A percentile compares a stretch with the other conserved stretches of the same genome.
phyloP scores from a whole-genome alignment of 805 yeast genomes.

The Wickerhamiella nectarea region DNA sequence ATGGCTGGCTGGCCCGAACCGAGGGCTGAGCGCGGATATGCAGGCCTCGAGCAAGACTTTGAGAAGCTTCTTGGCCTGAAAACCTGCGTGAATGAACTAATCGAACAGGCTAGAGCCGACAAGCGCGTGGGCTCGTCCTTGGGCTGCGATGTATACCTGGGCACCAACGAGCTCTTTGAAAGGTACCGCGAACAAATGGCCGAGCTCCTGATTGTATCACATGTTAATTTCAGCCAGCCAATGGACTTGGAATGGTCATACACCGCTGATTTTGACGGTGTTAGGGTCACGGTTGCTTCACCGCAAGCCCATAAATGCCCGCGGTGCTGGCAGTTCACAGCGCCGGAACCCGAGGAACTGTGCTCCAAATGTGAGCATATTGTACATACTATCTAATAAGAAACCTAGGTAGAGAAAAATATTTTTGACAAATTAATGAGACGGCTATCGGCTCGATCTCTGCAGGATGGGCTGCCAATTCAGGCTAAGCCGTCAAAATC shows the following conservation, averaged over 20 bases:
- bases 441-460: not conserved
- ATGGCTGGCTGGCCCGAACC: constrained; percentile 33
- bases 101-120: constrained; percentile 44
- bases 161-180: constrained; percentile 14
- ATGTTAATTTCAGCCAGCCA: constrained; percentile 31
- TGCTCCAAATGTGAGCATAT: constrained; percentile 54
- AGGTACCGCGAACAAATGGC: constrained; percentile 33
- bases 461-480: not conserved
- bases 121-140: constrained; percentile 38
- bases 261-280: constrained; percentile 23
- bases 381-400: too few species aligned
- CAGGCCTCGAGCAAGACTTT: constrained; percentile 31
- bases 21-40: constrained; percentile 4
- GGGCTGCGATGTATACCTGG: constrained; percentile 39
- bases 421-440: not conserved
- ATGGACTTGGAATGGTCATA: constrained; percentile 22
- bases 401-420: too few species aligned
- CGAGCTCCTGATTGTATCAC: constrained; percentile 53
- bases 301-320: constrained; percentile 60
- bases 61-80: constrained; percentile 35
- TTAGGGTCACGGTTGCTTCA: constrained; percentile 31
- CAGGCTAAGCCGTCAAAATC: not conserved
- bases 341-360: constrained; percentile 37
- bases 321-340: constrained; percentile 79
- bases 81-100: constrained; percentile 34